These are phyloP conservation scores for Tephrocybe rancida DNA, from an alignment of 768 basidiomycete species.

Conservation along the genomic window DNA sequence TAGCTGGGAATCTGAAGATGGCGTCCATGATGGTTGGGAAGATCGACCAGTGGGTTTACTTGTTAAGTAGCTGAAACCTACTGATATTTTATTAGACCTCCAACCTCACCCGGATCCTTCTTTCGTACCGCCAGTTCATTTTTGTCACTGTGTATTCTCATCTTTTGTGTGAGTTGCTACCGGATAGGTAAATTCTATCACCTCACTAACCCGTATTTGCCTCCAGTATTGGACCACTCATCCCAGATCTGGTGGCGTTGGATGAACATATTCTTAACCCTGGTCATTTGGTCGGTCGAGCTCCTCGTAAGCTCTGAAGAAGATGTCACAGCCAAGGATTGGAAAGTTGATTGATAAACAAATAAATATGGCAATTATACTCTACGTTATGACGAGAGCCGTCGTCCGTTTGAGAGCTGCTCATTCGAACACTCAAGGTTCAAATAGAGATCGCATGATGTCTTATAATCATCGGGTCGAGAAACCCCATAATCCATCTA, in stretches of 20 bases:
- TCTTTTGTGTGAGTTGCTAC: conserved; percentile 66
- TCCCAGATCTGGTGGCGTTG: conserved; percentile 95
- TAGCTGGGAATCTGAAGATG: conserved; percentile 72
- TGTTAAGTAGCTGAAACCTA: not conserved
- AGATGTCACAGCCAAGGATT: conserved; percentile 63
- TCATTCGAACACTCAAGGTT: too few relatives aligned
- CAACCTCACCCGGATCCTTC: conserved; percentile 67
- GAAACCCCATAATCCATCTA: too few relatives aligned
- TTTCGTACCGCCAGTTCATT: conserved; percentile 84
- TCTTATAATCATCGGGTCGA: too few relatives aligned
- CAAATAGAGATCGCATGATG: too few relatives aligned
- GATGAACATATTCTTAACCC: conserved; percentile 88
- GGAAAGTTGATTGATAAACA: conserved; percentile 70
- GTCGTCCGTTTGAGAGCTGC: too few relatives aligned
- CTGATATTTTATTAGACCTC: conserved; percentile 58
- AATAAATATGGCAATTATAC: not conserved
- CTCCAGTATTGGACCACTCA: conserved; percentile 78
- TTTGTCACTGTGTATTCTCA: conserved; percentile 90
- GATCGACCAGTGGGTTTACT: conserved; percentile 63
- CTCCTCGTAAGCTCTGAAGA: conserved; percentile 79
- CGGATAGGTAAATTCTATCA: too few relatives aligned
- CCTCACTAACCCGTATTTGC: not conserved
- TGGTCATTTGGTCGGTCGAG: conserved; percentile 83
- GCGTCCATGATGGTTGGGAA: conserved; percentile 66
- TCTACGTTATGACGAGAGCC: not conserved